phyloP scores from a whole-genome alignment of 2,329 filamentous ascomycete genomes.

The Cladosporium sp. region DNA sequence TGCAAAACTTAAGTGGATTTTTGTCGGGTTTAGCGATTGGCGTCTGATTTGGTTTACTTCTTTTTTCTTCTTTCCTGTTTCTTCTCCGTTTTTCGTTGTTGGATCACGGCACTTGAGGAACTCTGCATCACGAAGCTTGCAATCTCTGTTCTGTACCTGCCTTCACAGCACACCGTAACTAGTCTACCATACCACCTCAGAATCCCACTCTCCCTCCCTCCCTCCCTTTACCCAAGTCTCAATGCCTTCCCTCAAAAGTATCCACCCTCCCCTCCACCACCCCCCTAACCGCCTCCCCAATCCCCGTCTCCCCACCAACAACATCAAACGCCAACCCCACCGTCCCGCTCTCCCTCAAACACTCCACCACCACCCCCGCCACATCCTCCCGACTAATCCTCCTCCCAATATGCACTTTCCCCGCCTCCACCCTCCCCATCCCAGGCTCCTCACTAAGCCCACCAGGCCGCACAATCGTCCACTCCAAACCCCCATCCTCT shows the following conservation, averaged over 20 bases:
- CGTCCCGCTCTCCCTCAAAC: conserved; percentile 49
- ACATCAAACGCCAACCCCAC: conserved; percentile 43
- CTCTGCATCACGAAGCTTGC: too few species aligned
- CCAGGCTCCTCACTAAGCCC: conserved; percentile 45
- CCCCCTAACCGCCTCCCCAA: conserved; percentile 37
- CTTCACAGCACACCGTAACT: too few species aligned
- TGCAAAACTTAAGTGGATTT: neutral
- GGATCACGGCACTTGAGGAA: neutral
- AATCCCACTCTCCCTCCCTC: neutral
- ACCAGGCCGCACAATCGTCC: conserved; percentile 45
- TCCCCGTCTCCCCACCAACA: conserved; percentile 37
- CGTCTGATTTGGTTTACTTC: neutral
- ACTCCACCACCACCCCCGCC: conserved; percentile 53
- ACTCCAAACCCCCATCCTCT: conserved; percentile 39
- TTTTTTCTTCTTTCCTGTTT: neutral
- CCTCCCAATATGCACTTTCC: conserved; percentile 37
- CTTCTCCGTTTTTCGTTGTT: neutral
- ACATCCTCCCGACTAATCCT: conserved; percentile 55
- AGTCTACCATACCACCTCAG: too few species aligned
- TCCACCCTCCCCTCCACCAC: conserved; percentile 36
- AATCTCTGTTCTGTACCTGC: too few species aligned
- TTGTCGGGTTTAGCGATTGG: neutral
- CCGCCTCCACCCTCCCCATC: conserved; percentile 39
- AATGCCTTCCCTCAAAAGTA: conserved; percentile 33
- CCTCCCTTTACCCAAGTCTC: too few species aligned